Percentiles rank a stretch among this genome's conserved stretches.
These are phyloP conservation scores for Rosa persica DNA, from an alignment of 306 rosid species.

Conservation along the genomic window DNA sequence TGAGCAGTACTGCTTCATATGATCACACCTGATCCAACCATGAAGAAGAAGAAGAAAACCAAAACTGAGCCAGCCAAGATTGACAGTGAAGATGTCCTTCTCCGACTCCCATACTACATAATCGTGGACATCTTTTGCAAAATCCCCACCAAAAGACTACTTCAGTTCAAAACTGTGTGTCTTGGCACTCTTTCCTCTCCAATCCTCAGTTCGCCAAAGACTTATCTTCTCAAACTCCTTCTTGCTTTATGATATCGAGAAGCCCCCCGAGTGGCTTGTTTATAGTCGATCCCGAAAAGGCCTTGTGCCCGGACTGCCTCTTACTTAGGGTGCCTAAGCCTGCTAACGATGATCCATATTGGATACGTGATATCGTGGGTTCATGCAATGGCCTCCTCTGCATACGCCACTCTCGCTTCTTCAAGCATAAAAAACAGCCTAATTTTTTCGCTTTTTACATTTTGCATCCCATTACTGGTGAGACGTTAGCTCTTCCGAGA, in stretches of 20 bases:
- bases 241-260: background rate
- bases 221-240: background rate
- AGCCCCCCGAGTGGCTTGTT: background rate
- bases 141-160: background rate
- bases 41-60: no score
- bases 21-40: slow-evolving; percentile 38
- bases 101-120: background rate
- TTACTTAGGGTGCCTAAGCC: background rate
- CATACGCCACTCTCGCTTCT: background rate
- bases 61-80: no score
- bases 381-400: background rate
- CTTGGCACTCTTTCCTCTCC: background rate
- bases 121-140: background rate
- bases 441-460: no score
- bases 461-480: background rate
- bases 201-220: background rate
- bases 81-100: background rate
- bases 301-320: background rate
- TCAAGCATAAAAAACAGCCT: background rate
- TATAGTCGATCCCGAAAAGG: background rate
- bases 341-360: background rate
- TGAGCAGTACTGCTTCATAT: slow-evolving; percentile 50
- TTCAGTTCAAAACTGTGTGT: background rate
- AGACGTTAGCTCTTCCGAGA: background rate
- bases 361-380: background rate